Evolutionary conservation across 495 filamentous ascomycete species (phyloP).

Genomic region (Annulohypoxylon moriforme): DNA sequence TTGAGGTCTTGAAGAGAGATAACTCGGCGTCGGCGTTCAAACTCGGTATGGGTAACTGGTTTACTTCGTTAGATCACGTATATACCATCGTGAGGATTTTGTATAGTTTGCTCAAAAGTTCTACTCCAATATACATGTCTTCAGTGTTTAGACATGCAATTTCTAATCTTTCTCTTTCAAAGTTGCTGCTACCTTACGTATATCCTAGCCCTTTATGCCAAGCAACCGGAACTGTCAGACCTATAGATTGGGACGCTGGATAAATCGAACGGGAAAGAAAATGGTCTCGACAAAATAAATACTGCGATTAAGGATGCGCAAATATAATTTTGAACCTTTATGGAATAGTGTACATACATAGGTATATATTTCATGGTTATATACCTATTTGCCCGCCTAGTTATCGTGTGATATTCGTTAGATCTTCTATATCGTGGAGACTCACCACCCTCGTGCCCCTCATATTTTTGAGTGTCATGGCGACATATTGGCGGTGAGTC

Average conservation of each 20-base stretch:
- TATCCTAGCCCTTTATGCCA: neutral
- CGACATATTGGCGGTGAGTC: neutral
- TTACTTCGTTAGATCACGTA: slow-evolving; percentile 25
- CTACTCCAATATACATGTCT: slow-evolving; percentile 11
- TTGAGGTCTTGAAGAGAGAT: slow-evolving; percentile 11
- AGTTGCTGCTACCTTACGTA: neutral
- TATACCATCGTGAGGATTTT: slow-evolving; percentile 26
- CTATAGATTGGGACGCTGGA: neutral
- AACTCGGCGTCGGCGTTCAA: slow-evolving; percentile 27
- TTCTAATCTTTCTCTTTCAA: neutral
- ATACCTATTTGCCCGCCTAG: neutral
- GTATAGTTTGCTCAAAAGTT: slow-evolving; percentile 20
- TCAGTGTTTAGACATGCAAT: neutral
- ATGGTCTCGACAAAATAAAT: neutral
- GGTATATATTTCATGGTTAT: neutral
- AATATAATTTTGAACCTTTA: neutral
- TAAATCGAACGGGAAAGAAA: neutral
- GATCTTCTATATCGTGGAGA: neutral
- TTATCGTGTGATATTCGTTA: neutral
- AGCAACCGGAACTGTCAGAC: neutral
- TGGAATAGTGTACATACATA: neutral
- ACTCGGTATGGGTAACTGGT: slow-evolving; percentile 4
- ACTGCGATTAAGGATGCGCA: no score
- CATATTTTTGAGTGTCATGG: neutral
- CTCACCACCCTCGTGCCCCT: slow-evolving; percentile 1